Conservation (phyloP, 202 grass and related monocot species). For the Schoenoplectus triqueter region DNA sequence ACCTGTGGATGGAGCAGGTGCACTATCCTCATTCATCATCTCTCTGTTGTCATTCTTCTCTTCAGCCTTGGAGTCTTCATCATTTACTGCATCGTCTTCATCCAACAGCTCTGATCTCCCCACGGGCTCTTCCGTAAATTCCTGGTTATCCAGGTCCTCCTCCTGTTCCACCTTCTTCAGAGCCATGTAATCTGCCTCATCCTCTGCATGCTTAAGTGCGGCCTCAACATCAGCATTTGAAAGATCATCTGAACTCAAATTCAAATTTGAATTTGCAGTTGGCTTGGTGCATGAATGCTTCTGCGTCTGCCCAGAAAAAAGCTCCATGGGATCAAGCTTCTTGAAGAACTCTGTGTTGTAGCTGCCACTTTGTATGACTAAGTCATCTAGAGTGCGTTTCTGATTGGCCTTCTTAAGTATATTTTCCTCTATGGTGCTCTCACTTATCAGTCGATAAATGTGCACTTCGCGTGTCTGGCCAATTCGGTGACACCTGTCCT, state of each 20-base stretch:
- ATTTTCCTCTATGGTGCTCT: slow-evolving; percentile 98
- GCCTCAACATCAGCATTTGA: slow-evolving; percentile 95
- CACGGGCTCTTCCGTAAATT: slow-evolving; percentile 87
- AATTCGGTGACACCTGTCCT: slow-evolving; percentile 99
- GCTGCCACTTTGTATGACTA: slow-evolving; percentile 94
- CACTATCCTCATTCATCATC: slow-evolving; percentile 58
- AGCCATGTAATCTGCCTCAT: slow-evolving; percentile 99
- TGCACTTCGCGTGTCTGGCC: slow-evolving; percentile 98
- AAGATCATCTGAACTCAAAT: slow-evolving; percentile 37
- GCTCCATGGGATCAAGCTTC: slow-evolving; percentile 96
- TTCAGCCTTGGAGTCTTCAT: slow-evolving; percentile 74
- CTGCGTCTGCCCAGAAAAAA: slow-evolving; percentile 75
- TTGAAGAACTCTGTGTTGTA: slow-evolving; percentile 99
- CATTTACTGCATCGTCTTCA: slow-evolving; percentile 85
- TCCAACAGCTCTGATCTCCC: slow-evolving; percentile 55
- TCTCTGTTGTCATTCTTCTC: slow-evolving; percentile 56
- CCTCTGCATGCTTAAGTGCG: slow-evolving; percentile 94
- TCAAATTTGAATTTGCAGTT: slow-evolving; percentile 29
- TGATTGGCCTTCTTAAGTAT: slow-evolving; percentile 99
- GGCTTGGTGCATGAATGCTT: slow-evolving; percentile 22
- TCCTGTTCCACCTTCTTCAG: slow-evolving; percentile 96
- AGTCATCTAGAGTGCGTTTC: slow-evolving; percentile 95
- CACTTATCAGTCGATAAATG: slow-evolving; percentile 95
- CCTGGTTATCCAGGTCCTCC: slow-evolving; percentile 96
- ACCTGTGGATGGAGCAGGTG: slow-evolving; percentile 41